Base-by-base conservation (phyloP, 257 asterid species). In the Solanum corneliomulleri region DNA sequence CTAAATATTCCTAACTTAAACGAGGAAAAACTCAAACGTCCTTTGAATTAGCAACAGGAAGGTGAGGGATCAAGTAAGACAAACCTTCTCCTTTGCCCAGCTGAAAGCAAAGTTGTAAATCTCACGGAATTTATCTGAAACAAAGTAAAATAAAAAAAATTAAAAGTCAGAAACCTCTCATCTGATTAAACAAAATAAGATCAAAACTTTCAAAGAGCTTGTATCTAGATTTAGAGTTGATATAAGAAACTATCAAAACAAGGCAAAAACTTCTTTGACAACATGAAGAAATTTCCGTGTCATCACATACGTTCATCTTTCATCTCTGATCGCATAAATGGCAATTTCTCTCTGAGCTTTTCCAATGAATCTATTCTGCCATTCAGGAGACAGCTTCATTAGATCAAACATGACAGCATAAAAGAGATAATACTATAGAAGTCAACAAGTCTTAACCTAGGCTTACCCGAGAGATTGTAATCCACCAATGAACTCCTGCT, bases 21-120 rank as follows among this genome's bases (percentile, higher is more conserved):
- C 84, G 29, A 47, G 85, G 20, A 80, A 47, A 78, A 80, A 47
- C 66, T 16, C 66, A 49, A 49, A 49, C 15, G 44, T 20, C 68
- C 69, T 29, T 29, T 3, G 68, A 49, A 80, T 44, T 80, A 29
- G 42, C 44, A 0, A 49, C 69, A 18, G 29, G 13, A 80, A 49
- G 85, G 69, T 18, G 85, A 49, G 29, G 7, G 11, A 49, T 27
- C 85, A 80, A 80, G 69, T 18, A 80, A 47, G 85, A 80, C 75
- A 81, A 89, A 97, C 99, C 99, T 97, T 96, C 91, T 97, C 99
- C 89, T 96, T 97, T 88, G 99, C 99, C 99, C 99, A 97, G 89
- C 98, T 95, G 90, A 97, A 97, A 83, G 99, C 99, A 87, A 93
- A 97, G 91, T 97, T 93, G 92, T 97, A 97, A 90, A 97, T 96